Evolutionary conservation across 257 asterid species (phyloP).

Genomic region (Solanum virginianum): DNA sequence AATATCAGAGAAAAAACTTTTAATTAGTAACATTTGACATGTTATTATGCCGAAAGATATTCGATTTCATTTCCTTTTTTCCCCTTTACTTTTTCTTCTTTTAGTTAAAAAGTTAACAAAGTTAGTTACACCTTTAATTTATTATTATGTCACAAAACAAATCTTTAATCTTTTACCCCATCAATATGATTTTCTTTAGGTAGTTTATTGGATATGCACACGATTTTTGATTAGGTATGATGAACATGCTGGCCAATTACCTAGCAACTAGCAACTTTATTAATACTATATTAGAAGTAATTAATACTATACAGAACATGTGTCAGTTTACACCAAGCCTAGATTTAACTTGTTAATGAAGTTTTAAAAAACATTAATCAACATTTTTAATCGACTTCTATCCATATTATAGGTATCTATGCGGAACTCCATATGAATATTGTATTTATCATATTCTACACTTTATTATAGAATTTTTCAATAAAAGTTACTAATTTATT

Average conservation of each 20-base stretch:
- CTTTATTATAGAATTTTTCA: neutral
- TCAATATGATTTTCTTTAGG: neutral
- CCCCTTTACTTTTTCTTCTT: neutral
- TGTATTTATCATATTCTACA: neutral
- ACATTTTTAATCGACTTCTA: neutral
- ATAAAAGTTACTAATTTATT: neutral
- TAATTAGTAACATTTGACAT: neutral
- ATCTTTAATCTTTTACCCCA: neutral
- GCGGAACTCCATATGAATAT: neutral
- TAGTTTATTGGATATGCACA: neutral
- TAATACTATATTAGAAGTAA: neutral
- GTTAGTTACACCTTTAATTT: neutral
- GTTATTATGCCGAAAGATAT: neutral
- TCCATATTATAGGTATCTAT: neutral
- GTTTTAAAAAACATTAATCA: neutral
- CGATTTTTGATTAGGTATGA: neutral
- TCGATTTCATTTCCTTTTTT: neutral
- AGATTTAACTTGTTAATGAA: neutral
- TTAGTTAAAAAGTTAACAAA: neutral
- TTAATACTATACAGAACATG: neutral
- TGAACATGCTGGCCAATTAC: neutral
- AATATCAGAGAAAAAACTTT: neutral
- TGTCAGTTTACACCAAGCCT: neutral
- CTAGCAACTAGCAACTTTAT: neutral
- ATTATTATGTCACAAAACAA: neutral